A percentile compares a stretch with the other conserved stretches of the same genome.
These are phyloP conservation scores for Lavandula angustifolia DNA, from an alignment of 257 asterid species.

Conservation along the genomic window DNA sequence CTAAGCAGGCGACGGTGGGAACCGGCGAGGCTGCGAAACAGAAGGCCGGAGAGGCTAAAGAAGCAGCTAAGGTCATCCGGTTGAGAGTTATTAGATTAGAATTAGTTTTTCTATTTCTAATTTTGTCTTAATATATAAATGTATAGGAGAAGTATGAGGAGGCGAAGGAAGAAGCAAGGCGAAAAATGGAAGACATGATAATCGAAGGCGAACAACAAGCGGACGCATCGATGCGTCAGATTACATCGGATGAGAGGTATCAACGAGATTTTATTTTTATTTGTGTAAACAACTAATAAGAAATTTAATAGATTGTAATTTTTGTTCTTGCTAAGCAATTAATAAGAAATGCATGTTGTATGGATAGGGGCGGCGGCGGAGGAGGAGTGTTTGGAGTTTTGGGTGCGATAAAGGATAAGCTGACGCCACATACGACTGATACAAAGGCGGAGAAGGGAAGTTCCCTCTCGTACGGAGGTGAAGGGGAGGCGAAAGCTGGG, in stretches of 20 bases:
- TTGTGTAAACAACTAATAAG: not conserved
- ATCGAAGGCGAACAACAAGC: constrained; percentile 36
- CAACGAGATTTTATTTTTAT: not conserved
- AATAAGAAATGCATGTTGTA: too few relatives aligned
- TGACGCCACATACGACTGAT: constrained; percentile 41
- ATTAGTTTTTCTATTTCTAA: too few relatives aligned
- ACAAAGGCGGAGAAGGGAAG: not conserved
- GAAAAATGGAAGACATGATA: constrained; percentile 60
- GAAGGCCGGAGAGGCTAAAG: constrained; percentile 37
- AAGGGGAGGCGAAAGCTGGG: constrained; percentile 37
- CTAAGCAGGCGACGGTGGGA: constrained; percentile 40
- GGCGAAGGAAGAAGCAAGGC: constrained; percentile 51
- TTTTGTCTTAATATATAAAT: not conserved
- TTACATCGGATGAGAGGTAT: constrained; percentile 18
- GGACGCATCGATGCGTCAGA: constrained; percentile 28
- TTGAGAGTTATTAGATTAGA: not conserved
- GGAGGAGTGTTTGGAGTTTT: constrained; percentile 52
- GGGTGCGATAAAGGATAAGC: constrained; percentile 57
- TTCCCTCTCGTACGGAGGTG: constrained; percentile 25
- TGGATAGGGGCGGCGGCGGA: constrained; percentile 21
- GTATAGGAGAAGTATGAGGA: constrained; percentile 50
- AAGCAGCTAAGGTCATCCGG: constrained; percentile 63
- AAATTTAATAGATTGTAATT: too few relatives aligned
- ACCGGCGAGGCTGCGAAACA: constrained; percentile 39
- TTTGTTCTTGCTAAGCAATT: too few relatives aligned